These are phyloP conservation scores for Bryoglossum gracile DNA, from an alignment of 495 filamentous ascomycete species.

Conservation along the genomic window DNA sequence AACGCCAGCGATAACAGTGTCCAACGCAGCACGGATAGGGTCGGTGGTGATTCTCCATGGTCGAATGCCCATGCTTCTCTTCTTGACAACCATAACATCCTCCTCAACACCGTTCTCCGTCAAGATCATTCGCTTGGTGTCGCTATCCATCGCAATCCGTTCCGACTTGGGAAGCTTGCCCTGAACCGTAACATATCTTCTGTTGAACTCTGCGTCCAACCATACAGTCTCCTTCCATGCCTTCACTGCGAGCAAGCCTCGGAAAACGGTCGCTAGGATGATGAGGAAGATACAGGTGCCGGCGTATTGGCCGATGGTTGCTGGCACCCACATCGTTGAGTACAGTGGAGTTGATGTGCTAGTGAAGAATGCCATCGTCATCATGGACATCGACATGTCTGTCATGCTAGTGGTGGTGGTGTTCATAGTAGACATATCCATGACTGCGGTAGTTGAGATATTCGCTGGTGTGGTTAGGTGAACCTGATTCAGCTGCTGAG, in stretches of 20 bases:
- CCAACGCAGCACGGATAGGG: constrained; percentile 60
- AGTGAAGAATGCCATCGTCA: constrained; percentile 56
- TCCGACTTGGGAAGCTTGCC: constrained; percentile 53
- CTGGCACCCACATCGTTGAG: constrained; percentile 66
- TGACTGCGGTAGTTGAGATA: constrained; percentile 13
- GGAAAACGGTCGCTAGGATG: constrained; percentile 58
- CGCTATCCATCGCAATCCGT: constrained; percentile 42
- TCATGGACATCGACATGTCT: constrained; percentile 18
- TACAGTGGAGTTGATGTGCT: constrained; percentile 63
- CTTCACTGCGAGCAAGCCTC: constrained; percentile 62
- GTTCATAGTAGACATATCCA: constrained; percentile 22
- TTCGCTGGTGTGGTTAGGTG: neutral
- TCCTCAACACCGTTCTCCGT: constrained; percentile 68
- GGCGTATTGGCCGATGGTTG: constrained; percentile 59
- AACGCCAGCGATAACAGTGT: constrained; percentile 62
- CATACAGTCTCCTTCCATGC: constrained; percentile 42
- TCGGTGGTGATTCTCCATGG: constrained; percentile 80
- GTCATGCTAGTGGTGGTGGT: neutral
- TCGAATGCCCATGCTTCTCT: constrained; percentile 36
- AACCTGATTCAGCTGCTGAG: neutral
- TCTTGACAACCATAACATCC: constrained; percentile 60
- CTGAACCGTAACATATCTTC: constrained; percentile 68
- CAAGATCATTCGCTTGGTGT: constrained; percentile 52
- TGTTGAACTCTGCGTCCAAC: constrained; percentile 56
- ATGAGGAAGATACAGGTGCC: constrained; percentile 85